Evolutionary conservation across 2,329 filamentous ascomycete genomes (phyloP), one percentile per base, ranked within the genome.

Genomic region (Lecanicillium sp.): DNA sequence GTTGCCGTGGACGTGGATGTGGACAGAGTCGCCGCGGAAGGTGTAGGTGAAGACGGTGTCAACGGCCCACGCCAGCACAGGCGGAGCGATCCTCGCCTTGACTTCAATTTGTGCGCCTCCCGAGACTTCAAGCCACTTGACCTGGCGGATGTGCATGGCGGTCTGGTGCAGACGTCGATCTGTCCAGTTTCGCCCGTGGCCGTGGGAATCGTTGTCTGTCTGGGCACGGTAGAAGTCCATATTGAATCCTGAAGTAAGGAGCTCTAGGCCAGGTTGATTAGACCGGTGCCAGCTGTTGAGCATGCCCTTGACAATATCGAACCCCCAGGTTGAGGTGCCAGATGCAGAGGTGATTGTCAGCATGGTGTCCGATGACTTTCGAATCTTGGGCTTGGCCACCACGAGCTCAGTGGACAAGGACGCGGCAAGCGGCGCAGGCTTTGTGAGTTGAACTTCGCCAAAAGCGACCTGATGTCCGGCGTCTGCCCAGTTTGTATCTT

Each of bases 131-230:
- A 57, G 36, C 58, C 58, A 61, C 11, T 46, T 49, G 2, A 62
- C 50, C 15, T 55, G 51, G 14, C 61, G 56, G 18, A 64, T 58
- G 44, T 73, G 64, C 34, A 58, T 54, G 4, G 60, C 61, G 3
- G 66, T 68, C 47, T 71, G 64, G 48, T 73, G 63, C 0, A 74
- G 49, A 3, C 64, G 60, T 6, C 58, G 50, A 14, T 66, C 62
- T 10, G 64, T 57, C 79, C 80, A 84, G 44, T 79, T 68, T 37
- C 65, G 60, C 1, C 76, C 78, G 46, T 75, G 73, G 6, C 64
- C 62, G 0, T 71, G 71, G 4, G 66, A 63, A 51, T 84, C 80
- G 51, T 84, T 84, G 58, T 84, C 77, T 0, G 79, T 84, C 28
- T 72, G 65, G 1, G 81, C 73, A 29, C 80, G 77, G 62, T 79